Evolutionary conservation across 345 rosid species (phyloP).

Genomic region (Lenwebbia sp.): DNA sequence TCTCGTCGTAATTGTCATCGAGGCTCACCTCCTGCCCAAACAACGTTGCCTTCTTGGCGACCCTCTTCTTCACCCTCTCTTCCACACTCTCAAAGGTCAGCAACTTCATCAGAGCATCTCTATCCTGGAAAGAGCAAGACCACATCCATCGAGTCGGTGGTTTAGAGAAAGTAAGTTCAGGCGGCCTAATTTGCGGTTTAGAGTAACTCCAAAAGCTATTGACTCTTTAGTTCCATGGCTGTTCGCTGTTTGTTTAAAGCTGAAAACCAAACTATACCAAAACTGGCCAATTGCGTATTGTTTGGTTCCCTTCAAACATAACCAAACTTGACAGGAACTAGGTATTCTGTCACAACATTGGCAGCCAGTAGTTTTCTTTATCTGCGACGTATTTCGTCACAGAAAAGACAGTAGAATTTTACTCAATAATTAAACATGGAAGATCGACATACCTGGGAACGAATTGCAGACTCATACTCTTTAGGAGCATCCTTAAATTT

Average conservation of each 20-base stretch:
- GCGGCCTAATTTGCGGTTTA: background rate
- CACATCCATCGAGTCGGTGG: background rate
- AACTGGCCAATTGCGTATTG: background rate
- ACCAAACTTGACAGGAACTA: background rate
- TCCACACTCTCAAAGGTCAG: constrained; percentile 62
- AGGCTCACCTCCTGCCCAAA: constrained; percentile 58
- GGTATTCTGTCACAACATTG: background rate
- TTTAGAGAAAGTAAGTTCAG: background rate
- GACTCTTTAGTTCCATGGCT: background rate
- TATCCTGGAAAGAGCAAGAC: constrained; percentile 34
- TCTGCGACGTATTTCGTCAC: background rate
- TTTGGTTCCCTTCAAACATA: background rate
- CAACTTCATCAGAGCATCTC: constrained; percentile 52
- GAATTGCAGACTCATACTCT: constrained; percentile 66
- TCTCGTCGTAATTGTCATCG: background rate
- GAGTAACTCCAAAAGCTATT: background rate
- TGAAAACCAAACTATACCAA: background rate
- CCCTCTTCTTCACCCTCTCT: constrained; percentile 76
- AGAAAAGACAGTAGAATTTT: background rate
- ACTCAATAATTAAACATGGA: background rate
- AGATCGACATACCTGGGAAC: constrained; percentile 37
- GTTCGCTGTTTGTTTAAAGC: background rate
- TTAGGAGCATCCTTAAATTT: constrained; percentile 59
- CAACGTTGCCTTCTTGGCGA: constrained; percentile 56
- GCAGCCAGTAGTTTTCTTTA: background rate